Conservation (phyloP, 129 eudicot species). For the Escallonia herrerae region DNA sequence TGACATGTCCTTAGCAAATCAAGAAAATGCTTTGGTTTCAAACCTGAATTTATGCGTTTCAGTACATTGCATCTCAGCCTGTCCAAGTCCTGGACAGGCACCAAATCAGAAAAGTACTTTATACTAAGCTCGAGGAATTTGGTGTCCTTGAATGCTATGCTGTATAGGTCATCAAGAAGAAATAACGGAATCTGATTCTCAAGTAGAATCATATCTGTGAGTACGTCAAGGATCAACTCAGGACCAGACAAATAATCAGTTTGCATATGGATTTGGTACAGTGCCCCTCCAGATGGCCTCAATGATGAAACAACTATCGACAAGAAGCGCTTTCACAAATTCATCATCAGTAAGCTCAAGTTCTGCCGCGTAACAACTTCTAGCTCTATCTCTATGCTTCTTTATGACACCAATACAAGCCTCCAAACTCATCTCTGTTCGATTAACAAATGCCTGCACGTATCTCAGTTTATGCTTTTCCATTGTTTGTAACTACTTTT, state of each 20-base stretch:
- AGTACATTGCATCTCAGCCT: background rate
- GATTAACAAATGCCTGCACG: background rate
- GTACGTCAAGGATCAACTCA: background rate
- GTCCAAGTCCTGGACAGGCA: background rate
- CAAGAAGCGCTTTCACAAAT: conserved; percentile 9
- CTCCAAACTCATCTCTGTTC: background rate
- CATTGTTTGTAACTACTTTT: conserved; percentile 10
- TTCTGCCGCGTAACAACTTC: conserved; percentile 2
- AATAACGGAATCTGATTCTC: conserved; percentile 20
- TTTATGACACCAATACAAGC: background rate
- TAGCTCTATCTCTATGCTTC: conserved; percentile 4
- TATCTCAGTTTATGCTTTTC: conserved; percentile 1
- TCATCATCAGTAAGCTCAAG: background rate
- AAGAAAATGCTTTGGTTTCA: background rate
- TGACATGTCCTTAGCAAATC: conserved; percentile 13
- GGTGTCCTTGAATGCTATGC: background rate
- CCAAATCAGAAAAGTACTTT: background rate
- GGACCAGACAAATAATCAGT: background rate
- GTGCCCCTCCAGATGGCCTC: conserved; percentile 8
- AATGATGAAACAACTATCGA: conserved; percentile 15
- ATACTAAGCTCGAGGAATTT: background rate
- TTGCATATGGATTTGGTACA: background rate
- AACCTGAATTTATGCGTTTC: conserved; percentile 3
- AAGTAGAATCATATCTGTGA: conserved; percentile 5
- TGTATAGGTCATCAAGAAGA: conserved; percentile 8